Conservation (phyloP, 1,139 yeast genomes). For the Nakaseomyces glabratus region DNA sequence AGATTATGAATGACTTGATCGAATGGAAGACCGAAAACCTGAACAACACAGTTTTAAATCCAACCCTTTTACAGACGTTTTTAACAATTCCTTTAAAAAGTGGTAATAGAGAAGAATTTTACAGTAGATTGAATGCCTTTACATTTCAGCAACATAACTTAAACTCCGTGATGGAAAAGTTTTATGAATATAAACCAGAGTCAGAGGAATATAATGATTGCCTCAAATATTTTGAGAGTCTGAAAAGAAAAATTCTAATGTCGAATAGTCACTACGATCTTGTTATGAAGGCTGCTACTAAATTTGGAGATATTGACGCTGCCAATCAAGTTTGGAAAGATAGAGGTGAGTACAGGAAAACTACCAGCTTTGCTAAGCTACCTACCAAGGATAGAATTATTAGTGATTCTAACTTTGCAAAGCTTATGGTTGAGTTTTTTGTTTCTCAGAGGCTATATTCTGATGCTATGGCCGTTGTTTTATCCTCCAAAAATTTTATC, state of each 20-base stretch:
- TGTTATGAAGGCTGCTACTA: constrained; percentile 58
- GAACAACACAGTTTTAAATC: constrained; percentile 19
- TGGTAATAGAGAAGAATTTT: constrained; percentile 22
- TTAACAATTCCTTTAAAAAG: constrained; percentile 24
- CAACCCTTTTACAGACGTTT: constrained; percentile 18
- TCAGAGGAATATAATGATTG: constrained; percentile 2
- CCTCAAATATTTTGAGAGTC: constrained; percentile 13
- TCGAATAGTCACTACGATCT: constrained; percentile 49
- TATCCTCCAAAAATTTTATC: constrained; percentile 60
- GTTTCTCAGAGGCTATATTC: constrained; percentile 32
- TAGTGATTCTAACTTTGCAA: constrained; percentile 38
- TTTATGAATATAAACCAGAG: constrained; percentile 6
- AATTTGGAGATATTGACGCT: constrained; percentile 43
- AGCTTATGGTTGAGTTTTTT: constrained; percentile 26
- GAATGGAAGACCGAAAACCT: constrained; percentile 15
- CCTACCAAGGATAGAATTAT: constrained; percentile 36
- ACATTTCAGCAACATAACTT: constrained; percentile 26
- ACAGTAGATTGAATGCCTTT: constrained; percentile 21
- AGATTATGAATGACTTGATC: constrained; percentile 14
- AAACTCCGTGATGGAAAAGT: constrained; percentile 11
- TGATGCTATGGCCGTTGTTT: constrained; percentile 63
- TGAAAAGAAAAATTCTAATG: constrained; percentile 30
- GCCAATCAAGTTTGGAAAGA: constrained; percentile 68
- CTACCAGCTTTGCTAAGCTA: constrained; percentile 39
- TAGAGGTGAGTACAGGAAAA: constrained; percentile 63